Base-by-base conservation (phyloP, 768 basidiomycete genomes). In the Lentinus brumalis region DNA sequence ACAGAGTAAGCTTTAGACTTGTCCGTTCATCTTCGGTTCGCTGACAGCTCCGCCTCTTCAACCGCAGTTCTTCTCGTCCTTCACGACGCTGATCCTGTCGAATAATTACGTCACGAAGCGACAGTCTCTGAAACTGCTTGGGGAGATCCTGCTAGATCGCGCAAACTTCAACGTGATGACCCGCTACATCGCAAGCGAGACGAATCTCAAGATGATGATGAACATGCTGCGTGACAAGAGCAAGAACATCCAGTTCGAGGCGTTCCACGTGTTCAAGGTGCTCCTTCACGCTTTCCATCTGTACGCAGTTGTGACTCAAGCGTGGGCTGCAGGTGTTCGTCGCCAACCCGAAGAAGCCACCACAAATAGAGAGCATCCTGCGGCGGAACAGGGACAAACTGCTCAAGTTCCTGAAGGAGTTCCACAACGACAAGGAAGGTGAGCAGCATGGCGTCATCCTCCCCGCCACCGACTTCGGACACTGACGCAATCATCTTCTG, bases 211-310 rank as follows among this genome's bases (percentile, higher is more conserved):
- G 88, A 93, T 96, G 89, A 97, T 99, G 94, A 99, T 99, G 97
- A 98, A 98, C 75, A 83, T 98, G 57, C 80, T 99, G 57, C 85
- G 96, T 63, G 94, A 98, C 74, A 97, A 96, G 84, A 98, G 96
- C 83, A 93, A 94, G 82, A 99, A 99, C 75, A 98, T 99, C 49
- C 97, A 99, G 74, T 99, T 98, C 59, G 97, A 99, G 74, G 96
- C 97, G 3, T 99, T 99, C 77, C 97, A 99, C 70, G 97, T 99
- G 41, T 99, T 99, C 85, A 99, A 98, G 86, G 96, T 94, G n/a
- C 12, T 45, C 21, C 16, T 5, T 21, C n/a, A 29, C 16, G 16
- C 10, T 6, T 50, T 38, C 2, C n/a, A 10, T n/a, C 31, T 29
- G 18, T 21, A 11, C 42, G 16, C n/a, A 16, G 8, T 7, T 6